These are phyloP conservation scores for Salix brachista DNA, from an alignment of 345 rosid species.

Conservation along the genomic window DNA sequence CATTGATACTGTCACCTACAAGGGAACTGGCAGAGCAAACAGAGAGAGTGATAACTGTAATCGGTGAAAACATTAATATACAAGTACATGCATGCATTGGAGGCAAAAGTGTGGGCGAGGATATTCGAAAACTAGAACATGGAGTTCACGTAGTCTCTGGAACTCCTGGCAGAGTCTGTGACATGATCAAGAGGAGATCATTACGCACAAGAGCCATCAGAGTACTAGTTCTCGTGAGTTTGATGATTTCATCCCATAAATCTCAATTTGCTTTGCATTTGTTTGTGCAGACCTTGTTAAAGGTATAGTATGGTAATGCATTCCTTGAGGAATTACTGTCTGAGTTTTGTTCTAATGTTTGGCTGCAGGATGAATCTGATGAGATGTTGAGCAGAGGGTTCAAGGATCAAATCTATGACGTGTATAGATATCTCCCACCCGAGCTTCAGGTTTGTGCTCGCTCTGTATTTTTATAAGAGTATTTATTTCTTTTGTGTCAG, in stretches of 20 bases:
- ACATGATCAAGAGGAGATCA: conserved; percentile 97
- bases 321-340: background rate
- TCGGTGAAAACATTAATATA: conserved; percentile 67
- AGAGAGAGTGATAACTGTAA: conserved; percentile 69
- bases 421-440: conserved; percentile 91
- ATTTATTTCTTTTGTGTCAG: background rate
- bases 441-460: conserved; percentile 81
- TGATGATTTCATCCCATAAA: no score
- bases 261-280: background rate
- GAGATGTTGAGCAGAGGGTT: conserved; percentile 99
- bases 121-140: conserved; percentile 67
- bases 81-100: conserved; percentile 88
- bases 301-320: background rate
- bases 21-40: conserved; percentile 94
- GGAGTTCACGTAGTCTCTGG: conserved; percentile 87
- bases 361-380: conserved; percentile 73
- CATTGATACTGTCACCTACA: conserved; percentile 86
- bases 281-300: background rate
- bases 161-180: conserved; percentile 96
- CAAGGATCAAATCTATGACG: conserved; percentile 96
- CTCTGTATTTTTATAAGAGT: background rate
- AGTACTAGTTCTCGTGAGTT: conserved; percentile 37
- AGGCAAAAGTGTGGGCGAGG: conserved; percentile 97
- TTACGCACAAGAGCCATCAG: conserved; percentile 73
- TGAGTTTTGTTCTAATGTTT: background rate